Evolutionary conservation across 1,284 basidiomycete species (phyloP), one percentile per base, ranked within the genome.

Genomic region (Irpex rosettiformis): DNA sequence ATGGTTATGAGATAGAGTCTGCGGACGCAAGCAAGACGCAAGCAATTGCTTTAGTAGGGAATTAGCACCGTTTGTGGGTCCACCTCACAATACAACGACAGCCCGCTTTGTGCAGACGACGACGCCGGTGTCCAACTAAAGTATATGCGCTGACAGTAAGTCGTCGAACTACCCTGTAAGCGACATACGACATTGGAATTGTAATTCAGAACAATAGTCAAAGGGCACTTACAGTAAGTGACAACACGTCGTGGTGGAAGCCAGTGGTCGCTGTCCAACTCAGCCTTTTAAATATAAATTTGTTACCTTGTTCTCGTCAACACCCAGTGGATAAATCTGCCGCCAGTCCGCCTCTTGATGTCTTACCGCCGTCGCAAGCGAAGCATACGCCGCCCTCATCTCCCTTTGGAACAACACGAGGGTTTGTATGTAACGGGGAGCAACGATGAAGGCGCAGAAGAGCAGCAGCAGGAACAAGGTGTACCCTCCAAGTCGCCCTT

Each of bases 41-140:
- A 51, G 21, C 13, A 13, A 51, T 27, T 51, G 25, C 48, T 51
- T 24, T 28, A 27, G 48, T 27, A 51, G 48, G 48, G 6, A 51
- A 27, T 27, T n/a, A n/a, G n/a, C n/a, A n/a, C n/a, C n/a, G n/a
- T n/a, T n/a, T 51, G 48, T 51, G 48, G 48, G 48, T 51, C 48
- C 48, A 51, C 48, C 7, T 24, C 10, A 28, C 13, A 11, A 51
- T 27, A 28, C 18, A 24, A 51, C n/a, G 25, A 10, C 11, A 27
- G 22, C 10, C 27, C 48, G 13, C 10, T 51, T 51, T 10, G 11
- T 10, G 43, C 43, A 2, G 33, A 37, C 33, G 33, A 37, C 33
- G 33, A n/a, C n/a, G n/a, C n/a, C n/a, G n/a, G n/a, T n/a, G n/a
- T n/a, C n/a, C n/a, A n/a, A n/a, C n/a, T 37, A 37, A 8, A 37